These are phyloP conservation scores for Cyberlindnera mississippiensis DNA, from an alignment of 805 yeast species.

Conservation along the genomic window DNA sequence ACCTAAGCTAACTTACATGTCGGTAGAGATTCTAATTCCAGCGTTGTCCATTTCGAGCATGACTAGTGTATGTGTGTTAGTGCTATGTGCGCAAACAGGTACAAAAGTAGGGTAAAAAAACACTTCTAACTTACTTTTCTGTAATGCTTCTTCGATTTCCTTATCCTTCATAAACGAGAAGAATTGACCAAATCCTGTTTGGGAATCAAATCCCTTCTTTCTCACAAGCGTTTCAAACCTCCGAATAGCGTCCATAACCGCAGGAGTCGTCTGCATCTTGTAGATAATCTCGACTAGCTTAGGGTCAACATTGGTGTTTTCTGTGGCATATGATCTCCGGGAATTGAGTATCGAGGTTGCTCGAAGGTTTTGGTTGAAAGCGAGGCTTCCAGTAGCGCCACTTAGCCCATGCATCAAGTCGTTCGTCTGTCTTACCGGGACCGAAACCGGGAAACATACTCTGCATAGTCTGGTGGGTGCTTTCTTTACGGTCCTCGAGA, in stretches of 20 bases:
- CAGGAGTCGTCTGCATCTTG: slow-evolving; percentile 16
- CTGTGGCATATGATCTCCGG: slow-evolving; percentile 10
- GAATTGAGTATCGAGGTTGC: background rate
- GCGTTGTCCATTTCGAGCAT: slow-evolving; percentile 18
- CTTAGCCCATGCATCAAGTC: no score
- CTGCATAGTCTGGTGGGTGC: no score
- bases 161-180: slow-evolving; percentile 11
- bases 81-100: background rate
- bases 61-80: slow-evolving; percentile 6
- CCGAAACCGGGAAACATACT: no score
- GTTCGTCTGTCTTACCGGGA: no score
- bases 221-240: slow-evolving; percentile 8
- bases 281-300: slow-evolving; percentile 12
- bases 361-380: no score
- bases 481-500: no score
- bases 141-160: slow-evolving; percentile 12
- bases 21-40: slow-evolving; percentile 11
- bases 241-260: slow-evolving; percentile 12
- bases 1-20: slow-evolving; percentile 7
- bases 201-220: slow-evolving; percentile 10
- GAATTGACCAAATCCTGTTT: slow-evolving; percentile 10
- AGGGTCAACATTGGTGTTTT: slow-evolving; percentile 13
- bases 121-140: slow-evolving; percentile 11
- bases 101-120: no score
- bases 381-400: no score